These are phyloP conservation scores for Fusarium longipes DNA, from an alignment of 2,329 filamentous ascomycete genomes.

Conservation along the genomic window DNA sequence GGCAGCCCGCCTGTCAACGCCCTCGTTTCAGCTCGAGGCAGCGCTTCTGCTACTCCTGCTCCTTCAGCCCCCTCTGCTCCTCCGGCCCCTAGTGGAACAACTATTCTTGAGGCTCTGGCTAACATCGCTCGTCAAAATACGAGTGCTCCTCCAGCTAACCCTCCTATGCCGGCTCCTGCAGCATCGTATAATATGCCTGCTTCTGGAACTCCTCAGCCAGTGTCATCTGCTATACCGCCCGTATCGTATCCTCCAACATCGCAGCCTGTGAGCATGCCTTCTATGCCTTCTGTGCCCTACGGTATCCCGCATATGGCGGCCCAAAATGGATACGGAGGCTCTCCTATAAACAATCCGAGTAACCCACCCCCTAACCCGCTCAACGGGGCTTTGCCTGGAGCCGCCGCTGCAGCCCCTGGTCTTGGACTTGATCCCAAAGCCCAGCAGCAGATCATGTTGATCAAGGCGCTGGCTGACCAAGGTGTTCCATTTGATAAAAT, in stretches of 20 bases:
- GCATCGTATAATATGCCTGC: conserved; percentile 56
- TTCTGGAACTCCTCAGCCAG: conserved; percentile 49
- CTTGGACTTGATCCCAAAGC: conserved; percentile 64
- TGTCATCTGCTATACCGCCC: conserved; percentile 47
- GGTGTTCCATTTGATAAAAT: conserved; percentile 84
- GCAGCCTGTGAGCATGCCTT: conserved; percentile 70
- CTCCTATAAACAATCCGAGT: conserved; percentile 45
- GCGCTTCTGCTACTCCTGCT: conserved; percentile 32
- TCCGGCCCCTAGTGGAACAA: conserved; percentile 60
- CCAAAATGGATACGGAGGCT: conserved; percentile 51
- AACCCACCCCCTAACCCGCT: conserved; percentile 47
- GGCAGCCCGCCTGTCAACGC: conserved; percentile 67
- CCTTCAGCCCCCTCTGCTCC: conserved; percentile 52
- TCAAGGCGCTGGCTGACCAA: conserved; percentile 80
- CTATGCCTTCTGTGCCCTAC: conserved; percentile 61
- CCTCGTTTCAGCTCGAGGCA: conserved; percentile 54
- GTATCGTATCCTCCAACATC: conserved; percentile 57
- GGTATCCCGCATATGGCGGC: conserved; percentile 51
- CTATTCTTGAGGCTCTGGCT: conserved; percentile 82
- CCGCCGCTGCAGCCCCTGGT: conserved; percentile 46
- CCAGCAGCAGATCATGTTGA: conserved; percentile 77
- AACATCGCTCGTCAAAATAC: conserved; percentile 83
- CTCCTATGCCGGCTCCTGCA: conserved; percentile 54
- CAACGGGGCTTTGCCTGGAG: conserved; percentile 51
- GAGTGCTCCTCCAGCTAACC: conserved; percentile 57